Base-by-base conservation (phyloP, 768 basidiomycete species). In the Phaffia australis region DNA sequence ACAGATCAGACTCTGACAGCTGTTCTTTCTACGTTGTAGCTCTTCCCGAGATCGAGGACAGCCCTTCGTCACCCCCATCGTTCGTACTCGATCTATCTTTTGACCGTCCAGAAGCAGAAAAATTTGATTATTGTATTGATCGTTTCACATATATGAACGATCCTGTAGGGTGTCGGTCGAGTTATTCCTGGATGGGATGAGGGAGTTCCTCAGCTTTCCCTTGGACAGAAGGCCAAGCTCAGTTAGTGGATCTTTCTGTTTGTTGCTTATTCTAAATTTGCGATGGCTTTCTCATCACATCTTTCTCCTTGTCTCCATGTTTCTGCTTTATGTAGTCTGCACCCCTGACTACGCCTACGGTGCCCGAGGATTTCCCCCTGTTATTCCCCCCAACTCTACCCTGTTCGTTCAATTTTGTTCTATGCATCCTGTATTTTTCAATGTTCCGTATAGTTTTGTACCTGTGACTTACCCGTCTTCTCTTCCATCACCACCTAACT, bases 171-270 rank as follows among this genome's bases (percentile, higher is more conserved):
- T 50, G 62, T 63, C 51, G 67, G 67, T 35, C 67, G 62, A 35
- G 67, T 68, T 48, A 68, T 68, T 61, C 63, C 63, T 56, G 67
- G 67, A 29, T 68, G 67, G 67, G 67, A 68, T 42, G 67, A 68
- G 67, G 67, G 67, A 71, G 75, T 76, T 56, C 71, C 72, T 50
- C 74, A 75, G 70, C 72, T 77, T 55, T 74, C 73, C 60, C 65
- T 76, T 42, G 76, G 76, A 19, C 70, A 76, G 70, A 76, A 77
- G 72, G 76, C 76, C 71, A 75, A 72, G 70, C 70, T 77, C 54
- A 75, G 58, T 6, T 48, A 11, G 25, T n/a, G 48, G 30, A 42
- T 42, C 11, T 42, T 42, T 11, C 35, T 42, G 35, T 11, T 42
- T 42, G 4, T 42, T 42, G 35, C 35, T 42, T 42, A 4, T 42